Evolutionary conservation across 208 protist genomes (phyloP).

Genomic region (Leishmania guyanensis): DNA sequence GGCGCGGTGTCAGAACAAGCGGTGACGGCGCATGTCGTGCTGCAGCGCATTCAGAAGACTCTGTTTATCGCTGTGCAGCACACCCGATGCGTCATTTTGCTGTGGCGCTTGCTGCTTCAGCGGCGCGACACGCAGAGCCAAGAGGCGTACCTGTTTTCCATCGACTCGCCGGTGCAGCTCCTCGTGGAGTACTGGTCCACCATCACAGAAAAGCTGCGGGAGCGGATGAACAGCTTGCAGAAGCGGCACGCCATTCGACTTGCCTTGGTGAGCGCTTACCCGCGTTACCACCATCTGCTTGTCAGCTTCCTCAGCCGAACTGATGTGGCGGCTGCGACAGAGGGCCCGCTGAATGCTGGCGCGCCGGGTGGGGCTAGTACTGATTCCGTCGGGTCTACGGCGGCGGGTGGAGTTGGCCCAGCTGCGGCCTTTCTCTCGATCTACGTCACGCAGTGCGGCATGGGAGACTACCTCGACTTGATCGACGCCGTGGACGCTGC

Average conservation of each 20-base stretch:
- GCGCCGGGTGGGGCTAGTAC: slow-evolving; percentile 9
- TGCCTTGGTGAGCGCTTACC: slow-evolving; percentile 46
- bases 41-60: slow-evolving; percentile 54
- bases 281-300: slow-evolving; percentile 56
- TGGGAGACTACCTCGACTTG: slow-evolving; percentile 44
- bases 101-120: slow-evolving; percentile 71
- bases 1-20: slow-evolving; percentile 32
- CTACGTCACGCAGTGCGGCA: slow-evolving; percentile 36
- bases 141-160: slow-evolving; percentile 35
- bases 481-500: slow-evolving; percentile 32
- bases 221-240: slow-evolving; percentile 58
- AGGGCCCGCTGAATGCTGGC: slow-evolving; percentile 14
- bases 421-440: slow-evolving; percentile 23
- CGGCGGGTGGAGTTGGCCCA: not conserved
- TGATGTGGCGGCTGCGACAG: slow-evolving; percentile 15
- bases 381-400: slow-evolving; percentile 6
- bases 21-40: slow-evolving; percentile 34
- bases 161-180: slow-evolving; percentile 62
- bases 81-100: slow-evolving; percentile 56
- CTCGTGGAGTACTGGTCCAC: slow-evolving; percentile 74
- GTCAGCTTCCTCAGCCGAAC: slow-evolving; percentile 48
- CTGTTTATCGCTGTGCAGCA: slow-evolving; percentile 60
- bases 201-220: slow-evolving; percentile 60
- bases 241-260: slow-evolving; percentile 51
- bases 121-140: slow-evolving; percentile 49